Conservation (phyloP, 2,329 filamentous ascomycete species). For the Alternaria novae-zelandiae region DNA sequence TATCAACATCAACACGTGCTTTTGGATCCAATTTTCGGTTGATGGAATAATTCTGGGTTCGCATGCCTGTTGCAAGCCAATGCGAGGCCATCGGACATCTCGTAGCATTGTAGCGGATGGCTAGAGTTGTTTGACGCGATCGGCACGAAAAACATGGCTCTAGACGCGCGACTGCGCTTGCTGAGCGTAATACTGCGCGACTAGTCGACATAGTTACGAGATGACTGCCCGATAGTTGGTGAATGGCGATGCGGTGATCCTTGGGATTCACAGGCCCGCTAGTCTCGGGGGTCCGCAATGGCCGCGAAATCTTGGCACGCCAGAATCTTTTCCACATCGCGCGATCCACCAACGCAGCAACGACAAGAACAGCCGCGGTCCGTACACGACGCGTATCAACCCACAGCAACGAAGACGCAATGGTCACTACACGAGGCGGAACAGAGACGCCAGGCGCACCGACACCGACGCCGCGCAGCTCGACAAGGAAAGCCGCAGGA, state of each 20-base stretch:
- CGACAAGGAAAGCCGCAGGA: constrained; percentile 27
- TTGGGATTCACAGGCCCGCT: background rate
- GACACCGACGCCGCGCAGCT: constrained; percentile 32
- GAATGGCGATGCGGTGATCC: background rate
- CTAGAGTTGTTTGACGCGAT: constrained; percentile 13
- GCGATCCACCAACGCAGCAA: constrained; percentile 17
- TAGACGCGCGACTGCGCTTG: constrained; percentile 8
- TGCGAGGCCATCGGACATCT: background rate
- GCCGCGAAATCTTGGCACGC: constrained; percentile 35
- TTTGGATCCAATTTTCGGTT: constrained; percentile 23
- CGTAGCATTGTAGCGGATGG: constrained; percentile 9
- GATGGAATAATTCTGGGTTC: constrained; percentile 21
- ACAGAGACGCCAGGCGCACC: constrained; percentile 33
- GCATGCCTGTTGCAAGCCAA: background rate
- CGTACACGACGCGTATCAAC: constrained; percentile 6
- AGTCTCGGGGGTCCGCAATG: constrained; percentile 27
- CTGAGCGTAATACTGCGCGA: constrained; percentile 16
- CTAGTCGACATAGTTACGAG: constrained; percentile 26
- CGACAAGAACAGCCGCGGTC: constrained; percentile 33
- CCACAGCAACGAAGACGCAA: constrained; percentile 20
- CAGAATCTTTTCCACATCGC: constrained; percentile 17
- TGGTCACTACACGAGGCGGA: constrained; percentile 47
- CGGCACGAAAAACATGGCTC: constrained; percentile 29
- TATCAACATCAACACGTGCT: constrained; percentile 29
- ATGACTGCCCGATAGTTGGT: background rate